Percentiles rank a stretch among this genome's conserved stretches.
Conservation (phyloP, 1,139 yeast species). For the Pichia sp. region DNA sequence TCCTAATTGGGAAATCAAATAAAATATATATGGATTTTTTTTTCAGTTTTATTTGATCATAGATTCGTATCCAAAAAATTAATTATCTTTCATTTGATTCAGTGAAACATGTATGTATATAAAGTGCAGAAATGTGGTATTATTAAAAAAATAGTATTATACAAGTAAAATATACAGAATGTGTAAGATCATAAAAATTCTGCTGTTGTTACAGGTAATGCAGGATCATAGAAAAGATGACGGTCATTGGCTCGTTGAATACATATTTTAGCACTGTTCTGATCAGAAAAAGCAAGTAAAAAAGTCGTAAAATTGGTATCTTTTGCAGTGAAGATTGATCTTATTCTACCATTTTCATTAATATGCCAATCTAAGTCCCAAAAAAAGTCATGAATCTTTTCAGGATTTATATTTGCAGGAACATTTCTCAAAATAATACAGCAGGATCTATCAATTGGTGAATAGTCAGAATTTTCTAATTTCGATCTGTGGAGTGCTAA, state of each 20-base stretch:
- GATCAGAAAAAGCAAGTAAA: slow-evolving; percentile 44
- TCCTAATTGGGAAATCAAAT: too few species aligned
- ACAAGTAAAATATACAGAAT: not conserved
- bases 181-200: slow-evolving; percentile 24
- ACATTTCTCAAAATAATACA: slow-evolving; percentile 25
- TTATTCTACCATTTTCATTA: slow-evolving; percentile 23
- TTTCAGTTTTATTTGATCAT: too few species aligned
- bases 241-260: slow-evolving; percentile 51
- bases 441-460: not conserved
- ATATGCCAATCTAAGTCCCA: slow-evolving; percentile 40
- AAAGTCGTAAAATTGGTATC: slow-evolving; percentile 33
- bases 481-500: too few species aligned
- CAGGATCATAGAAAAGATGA: slow-evolving; percentile 33
- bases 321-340: slow-evolving; percentile 30
- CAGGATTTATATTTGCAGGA: slow-evolving; percentile 30
- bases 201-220: slow-evolving; percentile 34
- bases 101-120: too few species aligned
- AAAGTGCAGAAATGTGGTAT: too few species aligned
- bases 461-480: not conserved
- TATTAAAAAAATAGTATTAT: not conserved
- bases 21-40: too few species aligned
- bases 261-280: slow-evolving; percentile 47
- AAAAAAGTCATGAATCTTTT: slow-evolving; percentile 30
- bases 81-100: too few species aligned
- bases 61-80: too few species aligned